Percentiles rank a stretch among this genome's conserved stretches.
phyloP scores from a whole-genome alignment of 1,139 yeast species.

The Kodamaea anthophila region DNA sequence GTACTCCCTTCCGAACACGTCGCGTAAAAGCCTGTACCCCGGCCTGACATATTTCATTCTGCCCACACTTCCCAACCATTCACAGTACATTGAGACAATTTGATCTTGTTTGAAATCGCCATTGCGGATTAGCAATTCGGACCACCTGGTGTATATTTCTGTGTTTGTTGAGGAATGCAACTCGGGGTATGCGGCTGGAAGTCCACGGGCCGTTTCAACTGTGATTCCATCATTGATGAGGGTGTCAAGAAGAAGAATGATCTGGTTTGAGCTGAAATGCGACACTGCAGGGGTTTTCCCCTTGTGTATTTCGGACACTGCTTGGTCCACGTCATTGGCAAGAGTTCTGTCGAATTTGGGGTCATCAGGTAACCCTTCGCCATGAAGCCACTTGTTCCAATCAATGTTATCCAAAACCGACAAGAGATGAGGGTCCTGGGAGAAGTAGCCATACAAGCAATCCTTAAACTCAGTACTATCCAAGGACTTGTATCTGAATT shows the following conservation, averaged over 20 bases:
- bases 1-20: conserved; percentile 23
- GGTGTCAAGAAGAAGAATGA: conserved; percentile 29
- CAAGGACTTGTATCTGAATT: conserved; percentile 26
- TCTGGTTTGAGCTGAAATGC: conserved; percentile 30
- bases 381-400: conserved; percentile 27
- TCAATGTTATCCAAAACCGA: conserved; percentile 17
- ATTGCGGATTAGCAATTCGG: conserved; percentile 24
- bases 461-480: conserved; percentile 27
- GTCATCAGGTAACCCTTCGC: conserved; percentile 22
- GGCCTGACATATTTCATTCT: conserved; percentile 42
- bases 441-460: conserved; percentile 25
- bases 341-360: conserved; percentile 28
- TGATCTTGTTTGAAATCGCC: conserved; percentile 18
- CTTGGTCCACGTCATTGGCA: conserved; percentile 25
- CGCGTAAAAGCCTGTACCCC: conserved; percentile 27
- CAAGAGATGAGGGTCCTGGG: conserved; percentile 15
- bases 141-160: conserved; percentile 30
- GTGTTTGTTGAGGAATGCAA: conserved; percentile 24
- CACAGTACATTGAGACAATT: conserved; percentile 21
- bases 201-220: conserved; percentile 1
- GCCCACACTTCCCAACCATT: conserved; percentile 38
- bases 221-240: conserved; percentile 18
- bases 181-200: conserved; percentile 22
- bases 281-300: neutral
- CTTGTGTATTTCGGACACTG: conserved; percentile 14